Base-by-base conservation (phyloP, 805 yeast species). In the Candida boidinii region DNA sequence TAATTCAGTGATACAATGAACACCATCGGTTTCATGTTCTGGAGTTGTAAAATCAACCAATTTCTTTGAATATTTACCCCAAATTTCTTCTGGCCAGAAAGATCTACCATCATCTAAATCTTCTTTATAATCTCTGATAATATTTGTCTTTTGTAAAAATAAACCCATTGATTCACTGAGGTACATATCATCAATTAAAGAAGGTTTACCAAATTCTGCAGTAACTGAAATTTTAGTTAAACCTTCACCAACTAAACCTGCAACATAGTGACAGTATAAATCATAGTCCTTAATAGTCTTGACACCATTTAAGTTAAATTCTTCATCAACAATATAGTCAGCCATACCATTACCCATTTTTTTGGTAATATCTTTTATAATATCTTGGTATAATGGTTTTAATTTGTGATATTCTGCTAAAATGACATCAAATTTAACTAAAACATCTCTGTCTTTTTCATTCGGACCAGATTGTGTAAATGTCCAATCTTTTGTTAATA, bases 341-440 rank as follows among this genome's bases (percentile, higher is more conserved):
- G 97, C 97, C 98, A 92, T 92, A 35, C 98, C 98, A 45, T 84
- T 76, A 37, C 97, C 98, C 98, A 92, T 92, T 55, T 79, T 68
- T 36, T 64, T 45, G 29, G 95, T 78, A 46, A 87, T 84, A 40
- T 79, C 85, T 45, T 70, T 71, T 44, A 92, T 75, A 24, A 87
- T 77, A 34, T 70, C 81, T 60, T 82, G 88, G 58, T 86, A 88
- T 37, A 68, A 76, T 5, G 83, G 76, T 49, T 76, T 75, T 49
- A 92, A 68, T 38, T 66, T 63, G 54, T 82, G 87, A 56, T 67
- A 88, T 54, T 85, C 94, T 7, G 58, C 45, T 45, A 90, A 63
- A 26, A 92, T 66, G 28, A 57, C 50, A 48, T 81, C 79, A 51
- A 90, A 92, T 39, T 85, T 80, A n/a, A 75, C 78, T 39, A 92